A percentile compares a stretch with the other conserved stretches of the same genome.
Evolutionary conservation across 805 yeast genomes (phyloP).

Genomic region (Ogataea philodendri): DNA sequence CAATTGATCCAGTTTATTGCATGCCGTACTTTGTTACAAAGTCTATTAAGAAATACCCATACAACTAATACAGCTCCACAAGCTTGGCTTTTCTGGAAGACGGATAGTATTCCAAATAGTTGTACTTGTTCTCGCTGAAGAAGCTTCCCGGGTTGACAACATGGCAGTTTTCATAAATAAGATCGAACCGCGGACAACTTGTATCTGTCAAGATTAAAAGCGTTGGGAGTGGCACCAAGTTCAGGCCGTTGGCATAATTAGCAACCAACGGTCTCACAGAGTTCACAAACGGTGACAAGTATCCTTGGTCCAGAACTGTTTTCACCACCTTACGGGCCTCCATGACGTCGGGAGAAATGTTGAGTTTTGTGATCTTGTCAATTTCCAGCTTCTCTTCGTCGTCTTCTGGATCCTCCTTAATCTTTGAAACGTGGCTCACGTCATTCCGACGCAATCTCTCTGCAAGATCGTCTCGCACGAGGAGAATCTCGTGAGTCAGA

Average conservation of each 20-base stretch:
- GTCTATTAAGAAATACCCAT: constrained; percentile 32
- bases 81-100: constrained; percentile 49
- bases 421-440: constrained; percentile 46
- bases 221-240: constrained; percentile 78
- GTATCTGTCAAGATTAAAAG: constrained; percentile 64
- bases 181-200: constrained; percentile 66
- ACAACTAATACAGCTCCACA: constrained; percentile 41
- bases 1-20: constrained; percentile 84
- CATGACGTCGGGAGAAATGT: constrained; percentile 44
- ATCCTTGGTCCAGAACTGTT: constrained; percentile 85
- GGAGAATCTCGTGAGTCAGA: constrained; percentile 76
- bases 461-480: constrained; percentile 71
- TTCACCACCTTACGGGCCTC: constrained; percentile 72
- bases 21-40: constrained; percentile 56
- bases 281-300: constrained; percentile 73
- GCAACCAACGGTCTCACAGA: constrained; percentile 62
- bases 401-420: constrained; percentile 17
- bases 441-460: constrained; percentile 70
- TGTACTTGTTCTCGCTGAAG: constrained; percentile 45
- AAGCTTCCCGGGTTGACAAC: constrained; percentile 71
- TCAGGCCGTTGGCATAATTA: constrained; percentile 65
- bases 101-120: constrained; percentile 74
- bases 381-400: constrained; percentile 26
- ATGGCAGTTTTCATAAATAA: constrained; percentile 79
- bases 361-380: constrained; percentile 31